These are phyloP conservation scores for Chrysanthemum seticuspe DNA, from an alignment of 129 eudicot species.

Conservation along the genomic window DNA sequence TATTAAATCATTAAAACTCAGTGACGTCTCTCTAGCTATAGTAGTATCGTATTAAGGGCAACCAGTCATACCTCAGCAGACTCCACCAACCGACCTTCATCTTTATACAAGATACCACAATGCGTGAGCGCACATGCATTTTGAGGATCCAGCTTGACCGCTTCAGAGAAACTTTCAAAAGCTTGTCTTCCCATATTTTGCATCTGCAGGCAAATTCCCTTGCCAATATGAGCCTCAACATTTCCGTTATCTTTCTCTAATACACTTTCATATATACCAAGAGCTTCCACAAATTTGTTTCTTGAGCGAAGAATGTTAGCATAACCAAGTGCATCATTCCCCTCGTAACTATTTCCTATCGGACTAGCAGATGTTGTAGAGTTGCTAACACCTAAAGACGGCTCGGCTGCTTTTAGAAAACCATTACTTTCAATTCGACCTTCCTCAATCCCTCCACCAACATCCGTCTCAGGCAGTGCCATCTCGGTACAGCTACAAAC, in stretches of 20 bases:
- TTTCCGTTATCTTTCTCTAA: conserved; percentile 65
- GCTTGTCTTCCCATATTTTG: conserved; percentile 78
- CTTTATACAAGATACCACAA: conserved; percentile 92
- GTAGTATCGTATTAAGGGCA: background rate
- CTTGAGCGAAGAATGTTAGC: conserved; percentile 94
- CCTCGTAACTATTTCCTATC: conserved; percentile 46
- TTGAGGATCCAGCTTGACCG: conserved; percentile 74
- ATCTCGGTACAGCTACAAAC: conserved; percentile 30
- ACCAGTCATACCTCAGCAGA: conserved; percentile 88
- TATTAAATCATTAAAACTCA: background rate
- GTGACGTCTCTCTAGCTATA: background rate
- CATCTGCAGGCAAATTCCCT: conserved; percentile 94
- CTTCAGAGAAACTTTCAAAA: conserved; percentile 85
- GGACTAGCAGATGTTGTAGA: conserved; percentile 40
- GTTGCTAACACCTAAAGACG: conserved; percentile 39
- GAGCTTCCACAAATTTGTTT: conserved; percentile 86
- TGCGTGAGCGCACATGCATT: conserved; percentile 95
- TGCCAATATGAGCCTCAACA: conserved; percentile 84
- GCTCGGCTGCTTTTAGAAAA: conserved; percentile 42
- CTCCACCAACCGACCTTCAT: conserved; percentile 85
- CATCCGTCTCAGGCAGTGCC: conserved; percentile 74
- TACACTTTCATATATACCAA: conserved; percentile 64
- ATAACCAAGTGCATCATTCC: conserved; percentile 75
- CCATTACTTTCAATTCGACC: conserved; percentile 46
- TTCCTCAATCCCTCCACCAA: conserved; percentile 47